Conservation (phyloP, 805 yeast genomes). For the Kluyveromyces aestuarii region DNA sequence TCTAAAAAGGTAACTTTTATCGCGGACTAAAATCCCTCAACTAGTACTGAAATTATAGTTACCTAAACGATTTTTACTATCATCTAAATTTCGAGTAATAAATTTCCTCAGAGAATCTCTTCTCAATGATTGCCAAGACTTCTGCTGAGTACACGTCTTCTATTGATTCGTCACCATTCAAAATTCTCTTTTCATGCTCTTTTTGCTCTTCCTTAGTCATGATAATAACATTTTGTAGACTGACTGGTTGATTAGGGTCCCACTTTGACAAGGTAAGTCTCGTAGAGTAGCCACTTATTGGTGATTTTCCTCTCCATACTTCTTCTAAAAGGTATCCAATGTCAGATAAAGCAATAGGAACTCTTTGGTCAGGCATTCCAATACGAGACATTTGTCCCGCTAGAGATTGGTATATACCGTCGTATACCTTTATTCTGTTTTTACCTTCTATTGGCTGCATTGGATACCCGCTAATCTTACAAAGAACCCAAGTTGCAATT, state of each 20-base stretch:
- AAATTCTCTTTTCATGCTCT: slow-evolving; percentile 65
- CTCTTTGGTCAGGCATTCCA: slow-evolving; percentile 61
- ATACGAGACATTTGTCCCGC: slow-evolving; percentile 83
- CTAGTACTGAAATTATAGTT: neutral
- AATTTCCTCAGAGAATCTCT: slow-evolving; percentile 65
- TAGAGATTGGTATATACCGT: slow-evolving; percentile 68
- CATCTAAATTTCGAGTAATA: slow-evolving; percentile 55
- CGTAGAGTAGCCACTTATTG: slow-evolving; percentile 73
- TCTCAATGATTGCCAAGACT: slow-evolving; percentile 45
- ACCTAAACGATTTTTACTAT: neutral
- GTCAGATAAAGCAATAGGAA: slow-evolving; percentile 66
- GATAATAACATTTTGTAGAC: slow-evolving; percentile 72
- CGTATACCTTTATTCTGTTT: slow-evolving; percentile 77
- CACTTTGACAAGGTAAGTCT: slow-evolving; percentile 76
- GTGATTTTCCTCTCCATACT: slow-evolving; percentile 86
- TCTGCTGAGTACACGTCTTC: slow-evolving; percentile 56
- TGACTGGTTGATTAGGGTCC: slow-evolving; percentile 60
- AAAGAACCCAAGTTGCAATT: slow-evolving; percentile 74
- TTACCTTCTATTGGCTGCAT: slow-evolving; percentile 88
- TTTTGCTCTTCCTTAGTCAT: slow-evolving; percentile 85
- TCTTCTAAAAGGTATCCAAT: slow-evolving; percentile 83
- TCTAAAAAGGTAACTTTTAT: neutral
- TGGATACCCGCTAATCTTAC: slow-evolving; percentile 78
- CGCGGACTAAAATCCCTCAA: neutral
- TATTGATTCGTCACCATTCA: slow-evolving; percentile 56